Percentiles rank a stretch among this genome's conserved stretches.
phyloP scores from a whole-genome alignment of 1,284 basidiomycete genomes.

The Gomphus bonarii region DNA sequence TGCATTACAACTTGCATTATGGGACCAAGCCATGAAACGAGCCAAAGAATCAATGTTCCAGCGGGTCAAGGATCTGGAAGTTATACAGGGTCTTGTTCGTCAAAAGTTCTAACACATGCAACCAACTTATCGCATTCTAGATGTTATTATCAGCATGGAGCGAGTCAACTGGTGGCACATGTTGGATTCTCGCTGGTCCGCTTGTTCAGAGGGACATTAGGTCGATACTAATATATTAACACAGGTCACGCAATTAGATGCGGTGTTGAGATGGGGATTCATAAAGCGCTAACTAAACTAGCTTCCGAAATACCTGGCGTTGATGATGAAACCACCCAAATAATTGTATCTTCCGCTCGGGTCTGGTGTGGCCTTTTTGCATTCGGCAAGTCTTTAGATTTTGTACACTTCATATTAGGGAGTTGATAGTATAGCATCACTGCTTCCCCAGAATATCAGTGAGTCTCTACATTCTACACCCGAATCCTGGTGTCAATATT shows the following conservation, averaged over 20 bases:
- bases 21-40: conserved; percentile 7
- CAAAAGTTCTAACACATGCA: background rate
- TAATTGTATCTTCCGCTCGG: conserved; percentile 7
- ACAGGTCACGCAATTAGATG: conserved; percentile 9
- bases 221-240: background rate
- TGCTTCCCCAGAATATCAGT: background rate
- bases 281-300: conserved; percentile 3
- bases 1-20: conserved; percentile 5
- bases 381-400: conserved; percentile 2
- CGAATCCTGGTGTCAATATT: background rate
- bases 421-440: background rate
- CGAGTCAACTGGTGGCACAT: conserved; percentile 9
- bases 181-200: conserved; percentile 8
- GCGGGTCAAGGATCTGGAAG: conserved; percentile 9
- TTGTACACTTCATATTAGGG: background rate
- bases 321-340: background rate
- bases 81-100: conserved; percentile 6
- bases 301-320: background rate
- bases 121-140: background rate
- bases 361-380: conserved; percentile 10
- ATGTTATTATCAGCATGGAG: conserved; percentile 7
- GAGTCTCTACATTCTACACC: background rate
- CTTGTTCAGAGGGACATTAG: background rate
- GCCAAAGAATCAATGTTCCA: conserved; percentile 8
- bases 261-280: conserved; percentile 8